Evolutionary conservation across 768 basidiomycete genomes (phyloP).

Genomic region (Cystobasidium tubakii): DNA sequence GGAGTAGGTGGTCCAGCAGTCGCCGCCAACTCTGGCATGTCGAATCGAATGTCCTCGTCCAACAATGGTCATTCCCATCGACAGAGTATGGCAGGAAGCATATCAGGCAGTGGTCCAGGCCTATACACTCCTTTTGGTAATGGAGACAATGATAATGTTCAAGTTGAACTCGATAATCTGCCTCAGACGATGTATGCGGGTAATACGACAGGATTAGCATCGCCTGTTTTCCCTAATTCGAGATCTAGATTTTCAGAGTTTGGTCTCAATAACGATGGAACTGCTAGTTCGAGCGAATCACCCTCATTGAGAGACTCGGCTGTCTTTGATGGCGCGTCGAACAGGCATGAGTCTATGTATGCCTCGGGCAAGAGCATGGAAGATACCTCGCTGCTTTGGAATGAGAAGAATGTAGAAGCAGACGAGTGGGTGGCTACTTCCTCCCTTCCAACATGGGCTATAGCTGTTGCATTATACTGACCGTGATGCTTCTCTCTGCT

Average conservation of each 20-base stretch:
- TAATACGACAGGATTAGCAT: background rate
- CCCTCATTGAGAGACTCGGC: constrained; percentile 22
- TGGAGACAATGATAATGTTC: background rate
- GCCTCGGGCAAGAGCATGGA: constrained; percentile 20
- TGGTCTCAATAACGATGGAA: constrained; percentile 20
- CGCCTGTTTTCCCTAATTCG: background rate
- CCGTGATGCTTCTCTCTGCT: background rate
- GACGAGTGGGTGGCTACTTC: constrained; percentile 21
- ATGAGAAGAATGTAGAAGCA: constrained; percentile 43
- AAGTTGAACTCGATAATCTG: constrained; percentile 13
- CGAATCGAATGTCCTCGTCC: constrained; percentile 6
- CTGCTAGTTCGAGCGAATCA: constrained; percentile 14
- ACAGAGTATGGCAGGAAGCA: constrained; percentile 2
- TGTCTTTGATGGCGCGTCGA: constrained; percentile 15
- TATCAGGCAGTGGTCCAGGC: background rate
- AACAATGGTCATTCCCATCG: constrained; percentile 4
- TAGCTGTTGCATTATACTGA: background rate
- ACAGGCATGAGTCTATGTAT: constrained; percentile 20
- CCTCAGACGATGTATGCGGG: constrained; percentile 7
- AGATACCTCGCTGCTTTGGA: constrained; percentile 42
- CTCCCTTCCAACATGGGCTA: background rate
- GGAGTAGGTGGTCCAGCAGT: constrained; percentile 6
- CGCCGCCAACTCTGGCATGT: background rate
- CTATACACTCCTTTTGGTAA: background rate
- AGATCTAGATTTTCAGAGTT: constrained; percentile 32